Percentiles rank a stretch among this genome's conserved stretches.
Evolutionary conservation across 1,139 yeast species (phyloP).

Genomic region (Hansenula sp.): DNA sequence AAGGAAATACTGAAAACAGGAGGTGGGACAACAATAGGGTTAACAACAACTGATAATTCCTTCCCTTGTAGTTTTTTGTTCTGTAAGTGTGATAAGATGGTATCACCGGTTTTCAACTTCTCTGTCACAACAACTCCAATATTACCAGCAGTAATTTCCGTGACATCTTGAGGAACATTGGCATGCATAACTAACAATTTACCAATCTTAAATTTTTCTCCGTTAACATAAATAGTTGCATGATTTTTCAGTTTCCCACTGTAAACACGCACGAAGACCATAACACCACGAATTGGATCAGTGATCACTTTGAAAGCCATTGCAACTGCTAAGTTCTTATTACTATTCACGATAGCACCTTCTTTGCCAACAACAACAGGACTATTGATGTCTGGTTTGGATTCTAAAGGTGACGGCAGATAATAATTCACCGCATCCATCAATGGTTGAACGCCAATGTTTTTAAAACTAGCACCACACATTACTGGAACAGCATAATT

Average conservation of each 20-base stretch:
- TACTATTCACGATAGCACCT: slow-evolving; percentile 53
- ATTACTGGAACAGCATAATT: slow-evolving; percentile 70
- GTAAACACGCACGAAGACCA: slow-evolving; percentile 87
- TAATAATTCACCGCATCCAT: slow-evolving; percentile 76
- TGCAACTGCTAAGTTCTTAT: slow-evolving; percentile 64
- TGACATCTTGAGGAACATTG: slow-evolving; percentile 72
- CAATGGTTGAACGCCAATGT: slow-evolving; percentile 93
- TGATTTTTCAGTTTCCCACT: slow-evolving; percentile 70
- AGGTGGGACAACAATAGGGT: slow-evolving; percentile 85
- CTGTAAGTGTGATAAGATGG: slow-evolving; percentile 53
- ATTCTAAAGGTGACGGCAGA: slow-evolving; percentile 80
- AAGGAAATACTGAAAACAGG: slow-evolving; percentile 87
- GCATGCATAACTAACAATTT: slow-evolving; percentile 86
- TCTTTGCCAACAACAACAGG: slow-evolving; percentile 34
- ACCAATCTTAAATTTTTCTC: slow-evolving; percentile 60
- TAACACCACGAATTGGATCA: slow-evolving; percentile 77
- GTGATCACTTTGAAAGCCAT: slow-evolving; percentile 89
- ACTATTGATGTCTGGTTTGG: slow-evolving; percentile 49
- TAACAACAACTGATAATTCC: slow-evolving; percentile 48
- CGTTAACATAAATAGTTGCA: slow-evolving; percentile 56
- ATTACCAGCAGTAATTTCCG: slow-evolving; percentile 64
- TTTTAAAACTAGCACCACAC: slow-evolving; percentile 90
- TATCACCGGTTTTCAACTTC: slow-evolving; percentile 85
- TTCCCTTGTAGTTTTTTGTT: slow-evolving; percentile 31
- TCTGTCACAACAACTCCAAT: slow-evolving; percentile 74